A percentile compares a stretch with the other conserved stretches of the same genome.
Evolutionary conservation across 345 rosid genomes (phyloP).

Genomic region (Linum tenue): DNA sequence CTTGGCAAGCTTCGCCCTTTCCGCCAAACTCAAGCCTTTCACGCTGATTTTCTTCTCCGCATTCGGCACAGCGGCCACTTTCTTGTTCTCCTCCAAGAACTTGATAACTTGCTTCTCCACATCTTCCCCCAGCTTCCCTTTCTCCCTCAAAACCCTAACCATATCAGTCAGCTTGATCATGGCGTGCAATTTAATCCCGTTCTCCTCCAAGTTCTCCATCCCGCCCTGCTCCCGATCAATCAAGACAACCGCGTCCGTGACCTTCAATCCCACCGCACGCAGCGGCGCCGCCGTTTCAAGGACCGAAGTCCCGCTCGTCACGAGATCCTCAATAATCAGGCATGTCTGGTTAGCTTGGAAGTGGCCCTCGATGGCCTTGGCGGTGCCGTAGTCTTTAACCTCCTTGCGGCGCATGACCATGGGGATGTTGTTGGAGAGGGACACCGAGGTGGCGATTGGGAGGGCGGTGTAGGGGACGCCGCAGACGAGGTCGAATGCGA

Average conservation of each 20-base stretch:
- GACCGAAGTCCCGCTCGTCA: conserved; percentile 88
- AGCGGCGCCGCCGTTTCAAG: conserved; percentile 83
- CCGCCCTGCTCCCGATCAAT: conserved; percentile 95
- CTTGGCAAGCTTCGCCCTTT: conserved; percentile 57
- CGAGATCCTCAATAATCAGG: conserved; percentile 72
- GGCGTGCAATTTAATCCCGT: conserved; percentile 72
- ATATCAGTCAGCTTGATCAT: conserved; percentile 65
- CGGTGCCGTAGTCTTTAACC: conserved; percentile 76
- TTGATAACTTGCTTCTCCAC: conserved; percentile 45
- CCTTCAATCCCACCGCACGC: conserved; percentile 62
- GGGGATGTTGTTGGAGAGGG: conserved; percentile 50
- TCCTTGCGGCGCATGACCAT: conserved; percentile 96
- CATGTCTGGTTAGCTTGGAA: conserved; percentile 50
- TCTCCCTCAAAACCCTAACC: conserved; percentile 76
- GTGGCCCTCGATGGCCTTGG: conserved; percentile 74
- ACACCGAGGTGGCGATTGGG: conserved; percentile 86
- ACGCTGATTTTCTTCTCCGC: conserved; percentile 30
- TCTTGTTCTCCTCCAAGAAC: conserved; percentile 71
- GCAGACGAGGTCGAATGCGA: conserved; percentile 51
- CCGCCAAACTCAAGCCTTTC: conserved; percentile 48
- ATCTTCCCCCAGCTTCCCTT: conserved; percentile 64
- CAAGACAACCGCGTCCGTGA: conserved; percentile 78
- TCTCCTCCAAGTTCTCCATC: conserved; percentile 60
- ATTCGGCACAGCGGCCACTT: conserved; percentile 48
- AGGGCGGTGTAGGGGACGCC: conserved; percentile 96